Percentiles rank a stretch among this genome's conserved stretches.
Evolutionary conservation across 2,329 filamentous ascomycete genomes (phyloP).

Genomic region (Fusarium begoniae): DNA sequence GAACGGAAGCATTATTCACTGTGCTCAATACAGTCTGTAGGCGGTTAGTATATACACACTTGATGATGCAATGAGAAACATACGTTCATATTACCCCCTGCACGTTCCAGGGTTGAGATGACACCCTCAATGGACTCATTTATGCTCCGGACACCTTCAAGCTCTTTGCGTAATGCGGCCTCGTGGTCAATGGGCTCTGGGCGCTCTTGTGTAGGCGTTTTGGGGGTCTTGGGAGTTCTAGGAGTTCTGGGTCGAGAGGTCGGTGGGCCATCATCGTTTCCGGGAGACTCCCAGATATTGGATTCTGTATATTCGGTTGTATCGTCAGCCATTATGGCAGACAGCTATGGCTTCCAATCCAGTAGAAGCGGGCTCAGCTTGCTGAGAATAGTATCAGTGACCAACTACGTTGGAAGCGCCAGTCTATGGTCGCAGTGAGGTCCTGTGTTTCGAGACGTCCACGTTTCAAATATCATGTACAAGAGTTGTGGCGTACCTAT

Average conservation of each 20-base stretch:
- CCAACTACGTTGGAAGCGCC: constrained; percentile 20
- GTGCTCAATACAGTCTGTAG: constrained; percentile 80
- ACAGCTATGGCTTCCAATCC: background rate
- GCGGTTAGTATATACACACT: constrained; percentile 25
- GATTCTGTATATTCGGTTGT: constrained; percentile 56
- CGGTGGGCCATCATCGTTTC: constrained; percentile 44
- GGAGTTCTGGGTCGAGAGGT: constrained; percentile 48
- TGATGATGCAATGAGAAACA: constrained; percentile 2
- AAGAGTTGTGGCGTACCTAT: constrained; percentile 15
- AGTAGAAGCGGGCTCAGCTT: background rate
- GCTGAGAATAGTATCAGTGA: constrained; percentile 9
- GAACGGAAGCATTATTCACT: constrained; percentile 84
- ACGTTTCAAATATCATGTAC: constrained; percentile 10
- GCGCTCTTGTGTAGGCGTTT: constrained; percentile 56
- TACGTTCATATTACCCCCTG: constrained; percentile 82
- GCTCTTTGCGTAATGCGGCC: constrained; percentile 76
- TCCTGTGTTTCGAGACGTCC: constrained; percentile 16
- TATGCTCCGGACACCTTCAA: constrained; percentile 84
- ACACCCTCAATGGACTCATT: constrained; percentile 88
- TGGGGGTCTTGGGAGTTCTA: constrained; percentile 59
- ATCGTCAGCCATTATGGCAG: constrained; percentile 54
- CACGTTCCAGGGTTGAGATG: constrained; percentile 74
- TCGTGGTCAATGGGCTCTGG: constrained; percentile 71
- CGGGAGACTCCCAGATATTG: constrained; percentile 59
- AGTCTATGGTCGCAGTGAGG: constrained; percentile 15